Percentiles rank a stretch among this genome's conserved stretches.
Evolutionary conservation across 208 protist genomes (phyloP).

Genomic region (Hexamita inflata): DNA sequence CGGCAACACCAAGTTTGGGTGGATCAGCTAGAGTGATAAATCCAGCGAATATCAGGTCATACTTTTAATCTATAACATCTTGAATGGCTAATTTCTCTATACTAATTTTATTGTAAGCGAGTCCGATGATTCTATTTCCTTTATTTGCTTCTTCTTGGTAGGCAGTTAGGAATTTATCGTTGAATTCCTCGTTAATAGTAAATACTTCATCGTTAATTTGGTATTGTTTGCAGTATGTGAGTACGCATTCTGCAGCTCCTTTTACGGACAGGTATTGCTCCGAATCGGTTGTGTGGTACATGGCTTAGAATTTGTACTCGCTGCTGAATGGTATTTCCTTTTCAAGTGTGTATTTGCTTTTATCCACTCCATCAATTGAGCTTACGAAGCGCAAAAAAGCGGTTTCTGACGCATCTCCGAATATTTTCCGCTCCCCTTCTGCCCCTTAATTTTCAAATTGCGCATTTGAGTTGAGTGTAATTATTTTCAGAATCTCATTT

Average conservation of each 20-base stretch:
- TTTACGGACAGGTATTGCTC: neutral
- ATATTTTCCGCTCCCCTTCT: no score
- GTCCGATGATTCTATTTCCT: neutral
- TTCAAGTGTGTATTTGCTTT: neutral
- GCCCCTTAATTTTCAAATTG: neutral
- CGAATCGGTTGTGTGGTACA: neutral
- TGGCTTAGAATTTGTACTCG: slow-evolving; percentile 14
- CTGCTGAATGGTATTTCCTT: slow-evolving; percentile 26
- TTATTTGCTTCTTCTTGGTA: neutral
- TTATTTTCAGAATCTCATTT: neutral
- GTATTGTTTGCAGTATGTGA: neutral
- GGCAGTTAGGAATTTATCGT: neutral
- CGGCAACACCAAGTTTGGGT: slow-evolving; percentile 51
- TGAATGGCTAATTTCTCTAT: no score
- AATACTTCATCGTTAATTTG: neutral
- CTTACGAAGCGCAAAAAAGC: neutral
- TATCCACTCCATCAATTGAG: neutral
- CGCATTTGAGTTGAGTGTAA: neutral
- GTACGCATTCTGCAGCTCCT: neutral
- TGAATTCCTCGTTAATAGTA: neutral
- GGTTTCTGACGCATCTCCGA: slow-evolving; percentile 18
- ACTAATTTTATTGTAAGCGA: no score
- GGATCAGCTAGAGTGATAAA: slow-evolving; percentile 62
- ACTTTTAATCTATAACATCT: neutral
- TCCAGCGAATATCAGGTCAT: slow-evolving; percentile 61